A percentile compares a stretch with the other conserved stretches of the same genome.
These are phyloP conservation scores for Penicillium antarcticum DNA, from an alignment of 495 filamentous ascomycete genomes.

Conservation along the genomic window DNA sequence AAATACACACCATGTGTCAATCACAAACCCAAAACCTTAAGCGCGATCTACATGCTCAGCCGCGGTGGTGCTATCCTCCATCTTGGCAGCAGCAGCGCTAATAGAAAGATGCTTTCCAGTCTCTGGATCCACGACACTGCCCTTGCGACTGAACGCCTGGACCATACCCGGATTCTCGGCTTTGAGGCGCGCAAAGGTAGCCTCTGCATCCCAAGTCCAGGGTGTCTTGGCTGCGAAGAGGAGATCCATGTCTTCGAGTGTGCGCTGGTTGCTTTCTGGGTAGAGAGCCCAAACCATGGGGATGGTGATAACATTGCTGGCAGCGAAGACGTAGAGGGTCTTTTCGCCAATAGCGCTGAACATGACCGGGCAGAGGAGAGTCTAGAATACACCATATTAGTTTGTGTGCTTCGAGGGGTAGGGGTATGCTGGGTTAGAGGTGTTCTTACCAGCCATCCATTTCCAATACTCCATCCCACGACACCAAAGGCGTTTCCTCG, in stretches of 20 bases:
- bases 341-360: slow-evolving; percentile 61
- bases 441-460: slow-evolving; percentile 53
- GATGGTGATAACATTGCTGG: slow-evolving; percentile 58
- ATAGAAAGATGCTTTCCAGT: slow-evolving; percentile 27
- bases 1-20: not conserved
- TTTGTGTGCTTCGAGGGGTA: no score
- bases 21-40: slow-evolving; percentile 2
- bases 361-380: slow-evolving; percentile 61
- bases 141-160: slow-evolving; percentile 40
- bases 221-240: slow-evolving; percentile 58
- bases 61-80: slow-evolving; percentile 7
- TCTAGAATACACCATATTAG: slow-evolving; percentile 20
- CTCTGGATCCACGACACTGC: slow-evolving; percentile 48
- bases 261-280: slow-evolving; percentile 65
- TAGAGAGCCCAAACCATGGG: slow-evolving; percentile 69
- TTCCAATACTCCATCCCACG: slow-evolving; percentile 70
- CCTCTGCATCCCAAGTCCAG: slow-evolving; percentile 65
- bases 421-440: no score
- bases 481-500: slow-evolving; percentile 75
- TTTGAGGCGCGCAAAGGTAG: slow-evolving; percentile 51
- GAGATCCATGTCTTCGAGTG: slow-evolving; percentile 67
- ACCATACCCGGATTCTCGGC: slow-evolving; percentile 51
- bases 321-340: slow-evolving; percentile 65
- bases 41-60: slow-evolving; percentile 27
- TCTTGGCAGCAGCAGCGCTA: slow-evolving; percentile 13